Base-by-base conservation (phyloP, 2,329 filamentous ascomycete species). In the Tolypocladium amazonense region DNA sequence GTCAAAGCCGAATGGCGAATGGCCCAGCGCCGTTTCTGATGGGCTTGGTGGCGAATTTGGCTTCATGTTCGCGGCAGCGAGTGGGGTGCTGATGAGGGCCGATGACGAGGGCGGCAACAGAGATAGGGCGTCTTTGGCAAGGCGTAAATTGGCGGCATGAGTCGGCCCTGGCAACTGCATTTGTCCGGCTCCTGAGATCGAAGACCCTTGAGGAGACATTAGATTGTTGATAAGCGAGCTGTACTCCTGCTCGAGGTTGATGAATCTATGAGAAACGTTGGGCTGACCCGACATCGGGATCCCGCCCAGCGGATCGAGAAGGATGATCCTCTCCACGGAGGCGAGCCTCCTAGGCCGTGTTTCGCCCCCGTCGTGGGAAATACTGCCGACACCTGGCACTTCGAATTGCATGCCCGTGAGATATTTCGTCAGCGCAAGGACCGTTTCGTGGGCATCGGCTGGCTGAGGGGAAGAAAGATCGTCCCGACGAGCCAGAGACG, bases 231-330 rank as follows among this genome's bases (percentile, higher is more conserved):
- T 79, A 56, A 96, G 87, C 33, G 82, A 76, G 1, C 83, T 77
- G 65, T 89, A 96, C 70, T 99, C 93, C 69, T 97, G 92, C 69
- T 95, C 89, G 60, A 99, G 81, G 67, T 99, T 99, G 69, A 99
- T 84, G 69, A 97, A 97, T 41, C 76, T 69, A 59, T 78, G 76
- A 38, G 70, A 70, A 25, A 71, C 67, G 2, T 69, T 69, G 2
- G 71, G 69, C 30, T 69, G 71, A 6, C 71, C 71, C 66, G 81
- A 71, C 61, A 90, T 79, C 0, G 94, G 94, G 54, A 92, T 91
- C 0, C 92, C 93, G 3, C 94, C 94, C 0, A 92, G 75, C 0
- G 90, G 87, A 71, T 99, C 94, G 8, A 99, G 80, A 35, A 99
- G 78, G 62, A 99, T 96, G 50, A 99, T 80, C 41, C 93, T 84